phyloP scores from a whole-genome alignment of 805 yeast species.

The Metschnikowia arizonensis region DNA sequence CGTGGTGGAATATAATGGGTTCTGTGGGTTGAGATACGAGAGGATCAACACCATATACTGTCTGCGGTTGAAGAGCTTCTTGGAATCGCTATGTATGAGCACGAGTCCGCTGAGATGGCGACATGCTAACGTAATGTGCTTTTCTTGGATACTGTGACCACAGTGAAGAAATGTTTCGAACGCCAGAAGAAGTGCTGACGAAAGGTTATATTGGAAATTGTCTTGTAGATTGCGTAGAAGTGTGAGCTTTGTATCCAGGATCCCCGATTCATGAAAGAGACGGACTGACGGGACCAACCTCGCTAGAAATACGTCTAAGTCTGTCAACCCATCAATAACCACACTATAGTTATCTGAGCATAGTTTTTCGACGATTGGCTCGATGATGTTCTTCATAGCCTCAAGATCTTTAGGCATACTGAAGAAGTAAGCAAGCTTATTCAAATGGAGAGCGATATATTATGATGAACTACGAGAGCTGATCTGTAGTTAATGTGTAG shows the following conservation, averaged over 20 bases:
- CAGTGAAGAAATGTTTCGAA: conserved; percentile 9
- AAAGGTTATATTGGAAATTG: conserved; percentile 49
- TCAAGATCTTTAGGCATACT: conserved; percentile 3
- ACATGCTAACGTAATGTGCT: conserved; percentile 22
- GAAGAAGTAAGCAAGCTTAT: not conserved
- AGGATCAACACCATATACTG: conserved; percentile 37
- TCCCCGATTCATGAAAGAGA: conserved; percentile 8
- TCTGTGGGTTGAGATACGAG: conserved; percentile 19
- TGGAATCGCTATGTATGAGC: conserved; percentile 53
- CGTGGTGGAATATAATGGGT: conserved; percentile 12
- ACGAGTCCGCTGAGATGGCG: conserved; percentile 56
- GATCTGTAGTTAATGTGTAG: not conserved
- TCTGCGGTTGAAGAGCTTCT: conserved; percentile 44
- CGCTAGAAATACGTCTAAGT: conserved; percentile 11
- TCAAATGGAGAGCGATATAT: not conserved
- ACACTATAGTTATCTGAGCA: conserved; percentile 5
- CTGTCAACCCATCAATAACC: conserved; percentile 8
- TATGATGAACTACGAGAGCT: not conserved
- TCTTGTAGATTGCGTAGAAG: conserved; percentile 48
- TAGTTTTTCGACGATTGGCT: conserved; percentile 7
- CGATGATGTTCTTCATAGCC: conserved; percentile 6
- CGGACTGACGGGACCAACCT: conserved; percentile 13
- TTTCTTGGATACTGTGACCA: conserved; percentile 5
- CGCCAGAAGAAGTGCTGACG: conserved; percentile 29
- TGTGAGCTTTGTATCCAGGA: conserved; percentile 10